Evolutionary conservation across 192 early-diverging fungal genomes (phyloP).

Genomic region (Haplosporangium gracile): DNA sequence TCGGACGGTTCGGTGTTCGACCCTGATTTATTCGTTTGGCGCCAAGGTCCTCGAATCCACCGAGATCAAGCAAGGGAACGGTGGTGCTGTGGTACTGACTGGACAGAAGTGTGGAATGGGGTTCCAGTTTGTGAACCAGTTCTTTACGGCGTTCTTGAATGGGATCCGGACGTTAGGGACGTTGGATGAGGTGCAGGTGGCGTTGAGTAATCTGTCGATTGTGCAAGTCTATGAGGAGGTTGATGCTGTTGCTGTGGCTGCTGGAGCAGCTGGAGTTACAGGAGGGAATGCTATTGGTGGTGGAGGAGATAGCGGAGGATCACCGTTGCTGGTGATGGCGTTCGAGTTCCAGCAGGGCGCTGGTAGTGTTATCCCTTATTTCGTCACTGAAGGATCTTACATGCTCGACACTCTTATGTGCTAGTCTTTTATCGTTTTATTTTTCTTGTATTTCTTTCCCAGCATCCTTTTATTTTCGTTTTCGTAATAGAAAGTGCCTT

Average conservation of each 20-base stretch:
- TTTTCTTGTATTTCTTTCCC: background rate
- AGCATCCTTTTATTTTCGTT: background rate
- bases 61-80: slow-evolving; percentile 60
- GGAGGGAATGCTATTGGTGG: background rate
- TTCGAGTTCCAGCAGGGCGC: slow-evolving; percentile 64
- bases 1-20: slow-evolving; percentile 59
- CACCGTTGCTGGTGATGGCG: slow-evolving; percentile 54
- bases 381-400: slow-evolving; percentile 35
- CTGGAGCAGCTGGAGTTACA: background rate
- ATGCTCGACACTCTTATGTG: slow-evolving; percentile 22
- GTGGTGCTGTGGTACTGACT: slow-evolving; percentile 55
- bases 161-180: slow-evolving; percentile 57
- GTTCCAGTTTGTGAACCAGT: slow-evolving; percentile 67
- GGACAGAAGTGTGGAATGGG: slow-evolving; percentile 1
- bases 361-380: slow-evolving; percentile 54
- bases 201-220: slow-evolving; percentile 62
- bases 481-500: background rate
- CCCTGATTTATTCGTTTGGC: slow-evolving; percentile 65
- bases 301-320: background rate
- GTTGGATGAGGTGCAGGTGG: slow-evolving; percentile 64
- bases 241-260: background rate
- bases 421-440: background rate
- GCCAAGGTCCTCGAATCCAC: slow-evolving; percentile 59
- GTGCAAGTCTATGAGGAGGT: slow-evolving; percentile 58
- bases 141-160: slow-evolving; percentile 67